Evolutionary conservation across 2,329 filamentous ascomycete species (phyloP).

Genomic region (Atkinsonella texensis): DNA sequence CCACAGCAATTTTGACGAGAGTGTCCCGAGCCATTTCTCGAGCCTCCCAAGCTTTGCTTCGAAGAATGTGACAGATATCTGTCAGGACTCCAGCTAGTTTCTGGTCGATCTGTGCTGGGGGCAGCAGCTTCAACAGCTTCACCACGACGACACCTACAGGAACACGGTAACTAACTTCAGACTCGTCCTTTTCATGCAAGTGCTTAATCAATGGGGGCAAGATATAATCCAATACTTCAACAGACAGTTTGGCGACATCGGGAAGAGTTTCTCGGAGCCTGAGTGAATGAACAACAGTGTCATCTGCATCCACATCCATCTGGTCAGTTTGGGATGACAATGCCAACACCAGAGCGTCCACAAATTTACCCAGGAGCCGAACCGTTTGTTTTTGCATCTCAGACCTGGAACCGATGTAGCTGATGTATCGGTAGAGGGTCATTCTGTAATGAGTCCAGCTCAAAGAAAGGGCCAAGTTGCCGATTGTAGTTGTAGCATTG

Average conservation of each 20-base stretch:
- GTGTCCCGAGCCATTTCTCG: conserved; percentile 86
- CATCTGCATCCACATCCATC: conserved; percentile 29
- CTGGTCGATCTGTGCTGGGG: conserved; percentile 57
- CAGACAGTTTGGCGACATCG: conserved; percentile 50
- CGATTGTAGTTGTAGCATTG: conserved; percentile 73
- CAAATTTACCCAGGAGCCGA: conserved; percentile 66
- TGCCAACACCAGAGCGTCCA: conserved; percentile 63
- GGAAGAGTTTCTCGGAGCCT: conserved; percentile 56
- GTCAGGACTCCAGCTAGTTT: conserved; percentile 74
- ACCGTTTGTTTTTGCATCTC: conserved; percentile 80
- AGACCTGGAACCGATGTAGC: conserved; percentile 68
- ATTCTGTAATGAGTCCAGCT: conserved; percentile 88
- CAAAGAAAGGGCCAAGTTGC: conserved; percentile 59
- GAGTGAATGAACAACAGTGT: conserved; percentile 14
- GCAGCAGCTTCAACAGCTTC: conserved; percentile 73
- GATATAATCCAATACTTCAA: conserved; percentile 63
- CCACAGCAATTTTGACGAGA: conserved; percentile 66
- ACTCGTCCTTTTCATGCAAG: conserved; percentile 88
- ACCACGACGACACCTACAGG: conserved; percentile 82
- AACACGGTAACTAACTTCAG: conserved; percentile 83
- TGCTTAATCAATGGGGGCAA: conserved; percentile 72
- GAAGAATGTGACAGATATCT: conserved; percentile 84
- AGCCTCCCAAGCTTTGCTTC: conserved; percentile 78
- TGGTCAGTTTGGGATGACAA: conserved; percentile 36
- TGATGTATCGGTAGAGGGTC: conserved; percentile 70